phyloP scores from a whole-genome alignment of 1,139 yeast species.

The Insectozyma bohioensis region DNA sequence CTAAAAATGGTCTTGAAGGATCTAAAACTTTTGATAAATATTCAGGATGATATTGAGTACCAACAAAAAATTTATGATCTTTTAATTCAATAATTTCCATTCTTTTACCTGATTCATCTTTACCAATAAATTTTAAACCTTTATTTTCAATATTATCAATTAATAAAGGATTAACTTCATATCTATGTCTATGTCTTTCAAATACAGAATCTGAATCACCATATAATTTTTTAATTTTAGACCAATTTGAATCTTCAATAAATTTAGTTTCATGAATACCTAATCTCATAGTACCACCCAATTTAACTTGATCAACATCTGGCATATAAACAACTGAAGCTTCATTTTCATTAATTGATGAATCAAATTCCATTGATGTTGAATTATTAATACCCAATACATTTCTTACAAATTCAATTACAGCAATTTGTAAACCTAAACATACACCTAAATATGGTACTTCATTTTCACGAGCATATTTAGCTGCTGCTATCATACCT shows the following conservation, averaged over 20 bases:
- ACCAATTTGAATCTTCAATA: conserved; percentile 66
- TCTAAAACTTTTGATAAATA: conserved; percentile 93
- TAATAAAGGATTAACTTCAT: conserved; percentile 89
- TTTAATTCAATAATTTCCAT: conserved; percentile 90
- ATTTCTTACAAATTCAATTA: conserved; percentile 87
- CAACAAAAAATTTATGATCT: conserved; percentile 84
- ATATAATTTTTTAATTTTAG: conserved; percentile 76
- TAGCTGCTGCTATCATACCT: conserved; percentile 97
- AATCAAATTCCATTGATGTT: conserved; percentile 83
- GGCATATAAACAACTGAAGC: conserved; percentile 97
- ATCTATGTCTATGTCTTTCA: conserved; percentile 99
- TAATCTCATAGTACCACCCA: conserved; percentile 99
- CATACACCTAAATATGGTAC: conserved; percentile 97
- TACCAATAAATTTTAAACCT: conserved; percentile 89
- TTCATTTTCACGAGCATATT: conserved; percentile 94
- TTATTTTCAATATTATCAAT: conserved; percentile 67
- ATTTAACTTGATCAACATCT: conserved; percentile 89
- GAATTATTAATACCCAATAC: conserved; percentile 69
- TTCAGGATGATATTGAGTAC: conserved; percentile 98
- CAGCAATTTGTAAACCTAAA: conserved; percentile 96
- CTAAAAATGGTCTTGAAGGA: conserved; percentile 95
- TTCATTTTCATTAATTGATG: conserved; percentile 56
- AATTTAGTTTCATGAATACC: conserved; percentile 91
- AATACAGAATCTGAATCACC: conserved; percentile 67
- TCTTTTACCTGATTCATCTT: conserved; percentile 84